Conservation (phyloP, 305 asterid species). For the Fraxinus floribunda region DNA sequence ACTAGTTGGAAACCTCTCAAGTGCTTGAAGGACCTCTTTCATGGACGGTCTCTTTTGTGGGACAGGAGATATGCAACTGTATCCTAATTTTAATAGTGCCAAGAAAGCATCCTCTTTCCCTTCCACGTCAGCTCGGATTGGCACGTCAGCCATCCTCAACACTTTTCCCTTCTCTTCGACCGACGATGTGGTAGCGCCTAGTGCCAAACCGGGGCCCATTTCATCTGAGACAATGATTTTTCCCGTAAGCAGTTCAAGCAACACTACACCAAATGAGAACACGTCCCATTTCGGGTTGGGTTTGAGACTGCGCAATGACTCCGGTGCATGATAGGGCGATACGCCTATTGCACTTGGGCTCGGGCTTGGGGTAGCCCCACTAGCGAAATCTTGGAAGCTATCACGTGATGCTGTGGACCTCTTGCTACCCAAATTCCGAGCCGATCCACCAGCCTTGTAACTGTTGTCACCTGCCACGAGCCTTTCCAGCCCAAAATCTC, state of each 20-base stretch:
- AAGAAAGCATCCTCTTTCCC: conserved; percentile 73
- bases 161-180: conserved; percentile 60
- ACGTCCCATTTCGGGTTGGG: conserved; percentile 93
- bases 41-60: conserved; percentile 91
- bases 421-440: conserved; percentile 81
- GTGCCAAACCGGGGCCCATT: conserved; percentile 40
- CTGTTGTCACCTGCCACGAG: conserved; percentile 63
- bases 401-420: conserved; percentile 83
- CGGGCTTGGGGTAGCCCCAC: conserved; percentile 78
- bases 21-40: conserved; percentile 80
- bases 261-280: conserved; percentile 69
- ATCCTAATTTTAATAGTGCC: conserved; percentile 69
- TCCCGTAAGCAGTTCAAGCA: conserved; percentile 73
- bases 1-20: conserved; percentile 63
- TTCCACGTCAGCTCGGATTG: conserved; percentile 76
- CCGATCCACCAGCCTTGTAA: conserved; percentile 65
- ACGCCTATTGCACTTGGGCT: conserved; percentile 69
- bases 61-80: conserved; percentile 56
- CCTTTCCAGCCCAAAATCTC: conserved; percentile 88
- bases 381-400: conserved; percentile 62
- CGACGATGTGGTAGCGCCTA: conserved; percentile 35
- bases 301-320: conserved; percentile 82
- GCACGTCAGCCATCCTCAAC: conserved; percentile 68
- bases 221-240: conserved; percentile 69
- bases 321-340: conserved; percentile 92